Conservation (phyloP, 352 stramenopile genomes). For the Phytophthora niederhauseri region DNA sequence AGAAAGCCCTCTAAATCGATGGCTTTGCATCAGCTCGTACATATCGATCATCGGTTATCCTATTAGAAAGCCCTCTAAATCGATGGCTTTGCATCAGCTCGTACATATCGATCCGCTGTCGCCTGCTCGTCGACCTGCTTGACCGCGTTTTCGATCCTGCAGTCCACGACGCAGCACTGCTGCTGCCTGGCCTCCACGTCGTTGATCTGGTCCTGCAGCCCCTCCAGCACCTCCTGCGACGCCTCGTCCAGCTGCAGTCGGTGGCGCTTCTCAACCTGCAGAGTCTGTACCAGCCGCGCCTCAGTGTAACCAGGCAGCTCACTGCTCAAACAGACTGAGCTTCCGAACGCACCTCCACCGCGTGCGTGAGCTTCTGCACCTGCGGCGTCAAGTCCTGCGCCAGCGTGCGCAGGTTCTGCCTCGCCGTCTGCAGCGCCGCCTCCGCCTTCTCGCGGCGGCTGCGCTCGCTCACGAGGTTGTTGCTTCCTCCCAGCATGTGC, state of each 20-base stretch:
- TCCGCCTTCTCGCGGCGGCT: constrained; percentile 64
- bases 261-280: constrained; percentile 64
- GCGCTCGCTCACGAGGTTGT: constrained; percentile 65
- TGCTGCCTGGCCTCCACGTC: constrained; percentile 44
- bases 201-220: constrained; percentile 61
- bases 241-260: constrained; percentile 64
- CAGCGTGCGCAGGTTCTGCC: constrained; percentile 44
- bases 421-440: constrained; percentile 40
- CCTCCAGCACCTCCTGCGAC: constrained; percentile 61
- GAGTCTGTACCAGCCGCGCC: constrained; percentile 31
- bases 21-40: constrained; percentile 20
- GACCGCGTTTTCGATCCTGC: constrained; percentile 35
- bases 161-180: constrained; percentile 31
- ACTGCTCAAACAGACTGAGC: no score
- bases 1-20: not conserved
- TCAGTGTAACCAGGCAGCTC: not conserved
- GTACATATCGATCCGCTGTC: constrained; percentile 46
- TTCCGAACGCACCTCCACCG: constrained; percentile 46
- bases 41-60: constrained; percentile 53
- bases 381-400: constrained; percentile 53
- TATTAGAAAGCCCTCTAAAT: not conserved
- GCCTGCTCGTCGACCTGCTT: constrained; percentile 39
- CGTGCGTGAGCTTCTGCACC: constrained; percentile 49
- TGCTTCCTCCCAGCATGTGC: constrained; percentile 70
- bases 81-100: constrained; percentile 1